Evolutionary conservation across 306 rosid species (phyloP).

Genomic region (Vigna nakashimae): DNA sequence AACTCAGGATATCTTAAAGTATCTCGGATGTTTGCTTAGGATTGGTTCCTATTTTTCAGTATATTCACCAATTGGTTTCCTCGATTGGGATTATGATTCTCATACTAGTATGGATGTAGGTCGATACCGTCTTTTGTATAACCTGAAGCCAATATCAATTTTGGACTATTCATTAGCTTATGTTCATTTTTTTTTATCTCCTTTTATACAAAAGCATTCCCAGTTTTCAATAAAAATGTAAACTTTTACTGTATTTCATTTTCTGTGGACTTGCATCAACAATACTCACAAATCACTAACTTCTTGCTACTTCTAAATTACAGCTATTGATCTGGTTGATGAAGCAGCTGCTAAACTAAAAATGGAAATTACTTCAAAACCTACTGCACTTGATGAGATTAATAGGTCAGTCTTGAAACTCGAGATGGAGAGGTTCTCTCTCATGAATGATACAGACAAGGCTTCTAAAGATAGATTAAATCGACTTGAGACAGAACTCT

Average conservation of each 20-base stretch:
- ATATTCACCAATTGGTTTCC: background rate
- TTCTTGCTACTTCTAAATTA: conserved; percentile 45
- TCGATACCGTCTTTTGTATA: conserved; percentile 1
- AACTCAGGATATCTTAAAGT: background rate
- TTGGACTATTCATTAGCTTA: background rate
- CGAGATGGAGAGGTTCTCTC: conserved; percentile 98
- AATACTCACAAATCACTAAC: conserved; percentile 20
- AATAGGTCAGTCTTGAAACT: conserved; percentile 90
- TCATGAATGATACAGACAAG: conserved; percentile 87
- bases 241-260: background rate
- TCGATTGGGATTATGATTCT: background rate
- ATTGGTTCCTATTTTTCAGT: background rate
- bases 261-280: conserved; percentile 16
- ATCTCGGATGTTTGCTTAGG: background rate
- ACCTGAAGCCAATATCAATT: conserved; percentile 4
- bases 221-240: background rate
- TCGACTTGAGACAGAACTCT: conserved; percentile 91
- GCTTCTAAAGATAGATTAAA: conserved; percentile 86
- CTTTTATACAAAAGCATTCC: background rate
- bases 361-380: conserved; percentile 98
- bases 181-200: background rate
- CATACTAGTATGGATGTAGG: background rate
- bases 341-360: conserved; percentile 99
- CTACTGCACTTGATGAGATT: conserved; percentile 96
- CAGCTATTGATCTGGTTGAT: conserved; percentile 98